Conservation (phyloP, 768 basidiomycete genomes). For the Ramaria rubella region DNA sequence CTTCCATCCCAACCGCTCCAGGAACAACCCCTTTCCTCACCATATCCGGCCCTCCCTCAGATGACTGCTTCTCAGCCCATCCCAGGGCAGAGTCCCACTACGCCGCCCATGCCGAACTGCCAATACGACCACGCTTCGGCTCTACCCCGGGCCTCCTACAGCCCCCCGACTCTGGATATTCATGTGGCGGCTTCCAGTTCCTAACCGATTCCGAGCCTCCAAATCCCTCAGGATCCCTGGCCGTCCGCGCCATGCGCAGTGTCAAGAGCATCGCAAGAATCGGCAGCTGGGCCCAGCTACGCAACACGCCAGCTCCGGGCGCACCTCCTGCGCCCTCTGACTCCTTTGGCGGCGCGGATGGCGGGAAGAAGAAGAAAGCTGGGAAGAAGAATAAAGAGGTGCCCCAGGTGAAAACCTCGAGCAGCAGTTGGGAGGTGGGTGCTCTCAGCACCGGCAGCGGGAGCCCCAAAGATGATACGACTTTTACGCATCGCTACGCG, state of each 20-base stretch:
- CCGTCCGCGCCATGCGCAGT: constrained; percentile 68
- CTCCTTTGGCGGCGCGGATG: constrained; percentile 9
- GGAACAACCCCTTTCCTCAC: not conserved
- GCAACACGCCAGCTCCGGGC: constrained; percentile 30
- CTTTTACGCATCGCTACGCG: constrained; percentile 44
- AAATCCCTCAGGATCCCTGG: constrained; percentile 49
- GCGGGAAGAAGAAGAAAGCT: not conserved
- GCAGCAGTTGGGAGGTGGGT: constrained; percentile 67
- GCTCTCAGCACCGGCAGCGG: constrained; percentile 36
- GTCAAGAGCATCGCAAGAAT: constrained; percentile 68
- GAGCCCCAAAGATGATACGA: constrained; percentile 49
- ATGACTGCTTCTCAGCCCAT: constrained; percentile 17
- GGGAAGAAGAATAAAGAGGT: constrained; percentile 26
- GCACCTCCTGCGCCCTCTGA: constrained; percentile 13
- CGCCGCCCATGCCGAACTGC: constrained; percentile 20
- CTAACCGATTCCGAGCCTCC: not conserved
- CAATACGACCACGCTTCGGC: constrained; percentile 1
- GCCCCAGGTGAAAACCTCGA: constrained; percentile 36
- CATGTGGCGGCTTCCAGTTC: not conserved
- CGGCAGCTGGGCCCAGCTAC: constrained; percentile 63
- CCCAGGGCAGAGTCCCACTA: constrained; percentile 17
- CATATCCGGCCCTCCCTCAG: constrained; percentile 12
- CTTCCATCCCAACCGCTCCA: constrained; percentile 11
- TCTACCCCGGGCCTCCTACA: not conserved
- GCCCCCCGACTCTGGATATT: constrained; percentile 8